phyloP scores from a whole-genome alignment of 768 basidiomycete genomes.

The Auricularia auricula-judae region DNA sequence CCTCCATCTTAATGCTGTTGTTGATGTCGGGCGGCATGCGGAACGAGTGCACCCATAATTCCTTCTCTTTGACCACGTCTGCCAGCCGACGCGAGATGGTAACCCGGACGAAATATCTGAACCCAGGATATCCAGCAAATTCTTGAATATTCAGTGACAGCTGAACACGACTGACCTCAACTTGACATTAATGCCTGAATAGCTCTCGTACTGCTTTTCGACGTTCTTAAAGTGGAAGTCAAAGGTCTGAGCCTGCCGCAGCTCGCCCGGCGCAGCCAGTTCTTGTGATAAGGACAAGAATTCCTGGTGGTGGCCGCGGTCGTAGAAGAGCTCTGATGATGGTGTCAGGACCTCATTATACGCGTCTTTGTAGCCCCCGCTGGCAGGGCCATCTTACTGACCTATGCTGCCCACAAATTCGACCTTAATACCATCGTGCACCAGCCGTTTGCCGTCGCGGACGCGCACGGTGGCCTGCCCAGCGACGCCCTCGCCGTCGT shows the following conservation, averaged over 20 bases:
- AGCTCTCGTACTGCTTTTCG: slow-evolving; percentile 98
- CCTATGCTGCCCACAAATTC: slow-evolving; percentile 97
- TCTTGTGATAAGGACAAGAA: slow-evolving; percentile 94
- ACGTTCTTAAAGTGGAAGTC: slow-evolving; percentile 99
- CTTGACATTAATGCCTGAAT: slow-evolving; percentile 97
- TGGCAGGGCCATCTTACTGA: slow-evolving; percentile 24
- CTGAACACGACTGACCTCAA: slow-evolving; percentile 49
- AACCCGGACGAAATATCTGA: slow-evolving; percentile 85
- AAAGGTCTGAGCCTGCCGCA: slow-evolving; percentile 92
- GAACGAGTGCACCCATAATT: slow-evolving; percentile 96
- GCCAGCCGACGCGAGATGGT: slow-evolving; percentile 87
- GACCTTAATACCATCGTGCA: slow-evolving; percentile 95
- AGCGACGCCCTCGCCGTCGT: slow-evolving; percentile 85
- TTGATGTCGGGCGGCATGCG: slow-evolving; percentile 98
- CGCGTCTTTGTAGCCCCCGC: not conserved
- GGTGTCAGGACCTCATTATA: slow-evolving; percentile 1
- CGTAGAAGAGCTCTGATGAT: slow-evolving; percentile 76
- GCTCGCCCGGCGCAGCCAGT: slow-evolving; percentile 89
- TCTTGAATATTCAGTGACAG: slow-evolving; percentile 7
- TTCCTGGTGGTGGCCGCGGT: slow-evolving; percentile 96
- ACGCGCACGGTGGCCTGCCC: slow-evolving; percentile 86
- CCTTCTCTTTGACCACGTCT: slow-evolving; percentile 85
- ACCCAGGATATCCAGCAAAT: not conserved
- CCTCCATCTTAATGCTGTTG: slow-evolving; percentile 99
- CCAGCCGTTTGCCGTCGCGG: slow-evolving; percentile 87